Percentiles rank a stretch among this genome's conserved stretches.
Evolutionary conservation across 83 land plant genomes (phyloP).

Genomic region (Diphasiastrum complanatum): DNA sequence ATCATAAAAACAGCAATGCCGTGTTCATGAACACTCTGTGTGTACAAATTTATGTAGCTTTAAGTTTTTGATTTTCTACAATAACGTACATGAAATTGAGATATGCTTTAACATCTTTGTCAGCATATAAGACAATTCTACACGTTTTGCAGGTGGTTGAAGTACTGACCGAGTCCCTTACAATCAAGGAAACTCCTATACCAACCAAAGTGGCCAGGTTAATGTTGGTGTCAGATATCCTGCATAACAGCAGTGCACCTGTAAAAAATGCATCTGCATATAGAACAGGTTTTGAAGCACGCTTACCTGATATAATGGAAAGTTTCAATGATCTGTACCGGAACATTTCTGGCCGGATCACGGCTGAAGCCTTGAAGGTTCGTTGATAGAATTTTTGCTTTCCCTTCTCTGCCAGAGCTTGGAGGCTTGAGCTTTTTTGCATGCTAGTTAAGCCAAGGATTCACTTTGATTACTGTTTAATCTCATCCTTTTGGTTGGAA

Average conservation of each 20-base stretch:
- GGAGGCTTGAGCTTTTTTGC: too few relatives aligned
- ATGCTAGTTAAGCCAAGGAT: too few relatives aligned
- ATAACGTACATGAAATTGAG: too few relatives aligned
- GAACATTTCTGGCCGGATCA: constrained; percentile 87
- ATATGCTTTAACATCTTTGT: too few relatives aligned
- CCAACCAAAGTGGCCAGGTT: constrained; percentile 98
- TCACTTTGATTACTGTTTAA: too few relatives aligned
- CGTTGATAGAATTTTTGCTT: background rate
- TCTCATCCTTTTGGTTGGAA: too few relatives aligned
- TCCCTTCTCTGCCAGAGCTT: background rate
- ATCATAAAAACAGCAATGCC: too few relatives aligned
- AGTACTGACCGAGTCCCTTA: constrained; percentile 94
- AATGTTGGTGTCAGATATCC: constrained; percentile 94
- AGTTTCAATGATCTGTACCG: constrained; percentile 95
- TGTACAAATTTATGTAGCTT: too few relatives aligned
- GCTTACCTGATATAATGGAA: constrained; percentile 95
- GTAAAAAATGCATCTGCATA: constrained; percentile 98
- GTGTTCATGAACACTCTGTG: too few relatives aligned
- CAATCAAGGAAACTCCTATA: constrained; percentile 89
- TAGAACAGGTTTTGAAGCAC: constrained; percentile 87
- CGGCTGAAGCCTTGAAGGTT: constrained; percentile 99
- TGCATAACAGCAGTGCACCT: constrained; percentile 99
- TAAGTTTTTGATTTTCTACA: too few relatives aligned
- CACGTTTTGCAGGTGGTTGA: constrained; percentile 69
- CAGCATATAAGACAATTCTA: too few relatives aligned